Evolutionary conservation across 2,329 filamentous ascomycete genomes (phyloP).

Genomic region (Cladophialophora bantiana): DNA sequence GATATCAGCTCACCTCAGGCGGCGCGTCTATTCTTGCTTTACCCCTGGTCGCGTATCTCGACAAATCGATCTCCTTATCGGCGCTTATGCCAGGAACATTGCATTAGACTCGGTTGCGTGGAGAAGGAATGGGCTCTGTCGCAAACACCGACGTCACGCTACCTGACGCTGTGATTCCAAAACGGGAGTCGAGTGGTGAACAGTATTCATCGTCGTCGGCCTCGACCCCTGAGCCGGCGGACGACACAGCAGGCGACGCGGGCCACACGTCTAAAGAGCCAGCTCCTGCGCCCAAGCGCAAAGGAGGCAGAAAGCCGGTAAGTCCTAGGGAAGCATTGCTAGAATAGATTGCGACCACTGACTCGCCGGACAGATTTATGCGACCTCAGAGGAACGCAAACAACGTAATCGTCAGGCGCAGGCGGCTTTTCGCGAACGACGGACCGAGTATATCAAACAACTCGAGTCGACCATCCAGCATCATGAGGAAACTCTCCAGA

Average conservation of each 20-base stretch:
- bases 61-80: constrained; percentile 18
- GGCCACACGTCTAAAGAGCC: constrained; percentile 46
- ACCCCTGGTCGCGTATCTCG: constrained; percentile 25
- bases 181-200: constrained; percentile 51
- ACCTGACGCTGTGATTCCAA: constrained; percentile 53
- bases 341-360: not conserved
- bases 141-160: constrained; percentile 49
- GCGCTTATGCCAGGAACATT: constrained; percentile 41
- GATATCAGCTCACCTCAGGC: constrained; percentile 31
- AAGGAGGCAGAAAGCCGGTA: constrained; percentile 97
- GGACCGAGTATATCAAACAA: constrained; percentile 99
- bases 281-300: constrained; percentile 78
- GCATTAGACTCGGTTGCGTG: constrained; percentile 39
- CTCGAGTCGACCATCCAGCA: constrained; percentile 96
- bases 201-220: constrained; percentile 54
- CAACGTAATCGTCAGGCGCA: constrained; percentile 97
- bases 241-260: constrained; percentile 41
- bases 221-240: constrained; percentile 56
- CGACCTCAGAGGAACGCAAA: constrained; percentile 97
- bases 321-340: constrained; percentile 46
- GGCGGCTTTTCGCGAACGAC: constrained; percentile 93
- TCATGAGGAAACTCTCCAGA: constrained; percentile 92
- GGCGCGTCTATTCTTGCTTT: constrained; percentile 30
- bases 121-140: constrained; percentile 53
- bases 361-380: constrained; percentile 78